Evolutionary conservation across 176 grass and related monocot species (phyloP), one percentile per base, ranked within the genome.

Genomic region (Elaeis guineensis): DNA sequence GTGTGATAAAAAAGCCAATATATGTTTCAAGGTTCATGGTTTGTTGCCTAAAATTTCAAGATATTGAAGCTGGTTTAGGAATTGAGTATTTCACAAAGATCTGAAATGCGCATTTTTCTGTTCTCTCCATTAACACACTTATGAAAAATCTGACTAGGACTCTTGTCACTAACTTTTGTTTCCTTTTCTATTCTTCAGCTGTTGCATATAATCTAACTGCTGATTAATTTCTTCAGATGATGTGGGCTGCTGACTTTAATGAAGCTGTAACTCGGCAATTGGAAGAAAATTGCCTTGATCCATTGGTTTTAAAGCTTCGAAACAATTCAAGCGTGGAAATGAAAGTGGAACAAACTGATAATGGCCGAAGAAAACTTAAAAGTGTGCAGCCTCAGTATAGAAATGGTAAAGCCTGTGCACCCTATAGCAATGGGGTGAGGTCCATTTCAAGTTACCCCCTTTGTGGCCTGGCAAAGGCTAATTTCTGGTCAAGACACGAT

Each of bases 201-300:
- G 35, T 44, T 14, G 35, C 11, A 44, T 44, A 54, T 51, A 39
- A 14, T 48, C 16, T 58, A 49, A 74, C n/a, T 65, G n/a, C 20
- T 21, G 17, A 69, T 76, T 19, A 6, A 59, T 76, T 69, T 61
- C 63, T 70, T 69, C 66, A 97, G 93, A 97, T 91, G 93, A 97
- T 97, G 93, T 97, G 93, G 93, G 93, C 93, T 89, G 93, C 93
- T 78, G 93, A 97, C 85, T 97, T 97, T 83, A 76, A 91, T 64
- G 93, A 97, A 71, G 84, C 75, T 65, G 63, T 79, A 54, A 80
- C 68, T 61, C 75, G 11, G 28, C 63, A 64, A 78, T 83, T 97
- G 56, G 81, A 89, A 58, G 76, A 78, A 35, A 89, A 82, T 76
- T 97, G 93, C 70, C 70, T 97, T 49, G 87, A 76, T 28, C 69